Evolutionary conservation across 2,329 filamentous ascomycete genomes (phyloP), one percentile per base, ranked within the genome.

Genomic region (Ceratocystis ficicola): DNA sequence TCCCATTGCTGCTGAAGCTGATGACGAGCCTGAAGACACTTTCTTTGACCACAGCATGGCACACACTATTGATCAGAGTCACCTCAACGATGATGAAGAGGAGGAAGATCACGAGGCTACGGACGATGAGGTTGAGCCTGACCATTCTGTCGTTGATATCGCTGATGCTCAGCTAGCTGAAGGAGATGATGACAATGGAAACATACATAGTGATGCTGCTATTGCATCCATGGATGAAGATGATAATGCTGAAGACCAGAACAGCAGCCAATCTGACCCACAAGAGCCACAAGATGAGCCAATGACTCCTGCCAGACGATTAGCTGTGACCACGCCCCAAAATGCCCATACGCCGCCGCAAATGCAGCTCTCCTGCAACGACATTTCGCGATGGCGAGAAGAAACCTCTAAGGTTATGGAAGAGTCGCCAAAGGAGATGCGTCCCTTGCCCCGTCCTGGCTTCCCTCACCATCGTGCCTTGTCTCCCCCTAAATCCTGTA

Each of bases 401-500:
- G 71, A 77, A 68, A 76, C 75, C 5, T 76, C 75, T 15, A 68
- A 68, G 44, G 32, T 65, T n/a, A 67, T 68, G 65, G 61, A 64
- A 7, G 41, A 48, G 25, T 64, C 74, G 30, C 74, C 63, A 1
- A 10, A 63, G 15, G 59, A 65, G 50, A 64, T 64, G 52, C 65
- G 65, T 8, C 65, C 65, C 20, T 44, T 81, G 25, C 78, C 79
- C 5, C 78, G 80, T 1, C 55, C 64, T 8, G 41, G 20, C n/a
- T 57, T 41, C 25, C 74, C 79, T 2, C 81, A 81, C 12, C 76
- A 79, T 63, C 79, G 76, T 68, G 76, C 78, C n/a, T 77, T 78
- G 3, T 84, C 82, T 1, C 82, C 83, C 0, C 76, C 73, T 7
- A 85, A 85, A 70, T 85, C 83, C 0, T 81, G 77, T 69, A 73